Base-by-base conservation (phyloP, 208 protist species). In the Endotrypanum monterogeii region DNA sequence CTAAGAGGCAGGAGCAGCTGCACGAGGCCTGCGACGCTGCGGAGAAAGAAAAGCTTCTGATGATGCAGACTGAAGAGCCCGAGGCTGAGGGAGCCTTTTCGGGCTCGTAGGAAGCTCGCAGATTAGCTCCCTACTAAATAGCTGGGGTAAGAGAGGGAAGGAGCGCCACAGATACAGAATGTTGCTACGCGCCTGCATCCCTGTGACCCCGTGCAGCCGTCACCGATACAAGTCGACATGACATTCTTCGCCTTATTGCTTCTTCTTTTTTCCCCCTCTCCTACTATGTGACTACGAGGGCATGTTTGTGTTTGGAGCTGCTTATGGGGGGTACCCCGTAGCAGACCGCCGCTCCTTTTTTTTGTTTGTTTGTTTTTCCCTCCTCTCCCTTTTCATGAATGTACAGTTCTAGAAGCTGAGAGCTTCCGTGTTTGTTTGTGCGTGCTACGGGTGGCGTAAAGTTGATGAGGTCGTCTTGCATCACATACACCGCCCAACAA, bases 1-100 rank as follows among this genome's bases (percentile, higher is more conserved):
- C 56, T 8, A 66, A 66, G 11, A 74, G 83, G 18, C 30, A 87
- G 37, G 79, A 84, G 67, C 70, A 55, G 39, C 74, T 89, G 60
- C 70, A 79, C 46, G 44, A 77, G 20, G 85, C 73, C 56, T 71
- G 69, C 30, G 81, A 83, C 37, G 67, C 67, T 8, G 39, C 72
- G 14, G 78, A 80, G 11, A 71, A 76, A 39, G 44, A 78, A 30
- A 80, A 65, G 39, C 61, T 83, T 18, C n/a, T 69, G 28, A 48
- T 58, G 16, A 25, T 32, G n/a, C 65, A 48, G 25, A 73, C 54
- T 20, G 48, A 56, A 0, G 60, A 61, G 20, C 54, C 52, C 41
- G 61, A 32, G 32, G 52, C 28, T 70, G 58, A 48, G 18, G 30
- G 67, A 8, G 52, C 37, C 16, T 62, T 73, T 23, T 37, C 35